A percentile compares a stretch with the other conserved stretches of the same genome.
Evolutionary conservation across 2,329 filamentous ascomycete genomes (phyloP).

Genomic region (Colletotrichum lupini): DNA sequence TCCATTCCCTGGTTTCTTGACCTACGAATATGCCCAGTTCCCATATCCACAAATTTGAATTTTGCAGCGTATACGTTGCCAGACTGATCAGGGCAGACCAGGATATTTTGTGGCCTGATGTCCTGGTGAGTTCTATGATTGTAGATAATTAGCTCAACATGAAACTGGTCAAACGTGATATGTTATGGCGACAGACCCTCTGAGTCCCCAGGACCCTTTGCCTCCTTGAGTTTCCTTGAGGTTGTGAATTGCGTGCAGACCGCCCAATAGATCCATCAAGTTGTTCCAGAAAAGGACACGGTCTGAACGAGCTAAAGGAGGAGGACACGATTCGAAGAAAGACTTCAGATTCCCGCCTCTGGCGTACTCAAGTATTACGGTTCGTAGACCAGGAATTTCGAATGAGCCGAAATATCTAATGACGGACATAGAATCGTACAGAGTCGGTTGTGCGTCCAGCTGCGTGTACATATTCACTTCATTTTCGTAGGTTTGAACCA

Average conservation of each 20-base stretch:
- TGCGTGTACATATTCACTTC: neutral
- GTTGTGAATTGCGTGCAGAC: neutral
- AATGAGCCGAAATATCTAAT: neutral
- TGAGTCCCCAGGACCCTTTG: neutral
- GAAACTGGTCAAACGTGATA: neutral
- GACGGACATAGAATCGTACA: neutral
- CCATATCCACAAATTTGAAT: conserved; percentile 16
- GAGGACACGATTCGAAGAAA: neutral
- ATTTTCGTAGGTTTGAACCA: neutral
- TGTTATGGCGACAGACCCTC: neutral
- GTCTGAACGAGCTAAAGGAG: neutral
- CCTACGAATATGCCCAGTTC: neutral
- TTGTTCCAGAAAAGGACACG: neutral
- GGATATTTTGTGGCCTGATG: conserved; percentile 7
- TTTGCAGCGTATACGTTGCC: neutral
- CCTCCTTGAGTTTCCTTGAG: neutral
- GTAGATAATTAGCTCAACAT: neutral
- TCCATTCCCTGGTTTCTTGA: neutral
- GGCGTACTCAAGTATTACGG: neutral
- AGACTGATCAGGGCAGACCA: neutral
- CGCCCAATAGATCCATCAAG: neutral
- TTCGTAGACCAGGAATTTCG: neutral
- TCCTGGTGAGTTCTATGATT: conserved; percentile 9
- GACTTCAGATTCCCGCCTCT: neutral
- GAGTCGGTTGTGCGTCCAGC: neutral